Conservation (phyloP, 805 yeast genomes). For the Candida berthetii region DNA sequence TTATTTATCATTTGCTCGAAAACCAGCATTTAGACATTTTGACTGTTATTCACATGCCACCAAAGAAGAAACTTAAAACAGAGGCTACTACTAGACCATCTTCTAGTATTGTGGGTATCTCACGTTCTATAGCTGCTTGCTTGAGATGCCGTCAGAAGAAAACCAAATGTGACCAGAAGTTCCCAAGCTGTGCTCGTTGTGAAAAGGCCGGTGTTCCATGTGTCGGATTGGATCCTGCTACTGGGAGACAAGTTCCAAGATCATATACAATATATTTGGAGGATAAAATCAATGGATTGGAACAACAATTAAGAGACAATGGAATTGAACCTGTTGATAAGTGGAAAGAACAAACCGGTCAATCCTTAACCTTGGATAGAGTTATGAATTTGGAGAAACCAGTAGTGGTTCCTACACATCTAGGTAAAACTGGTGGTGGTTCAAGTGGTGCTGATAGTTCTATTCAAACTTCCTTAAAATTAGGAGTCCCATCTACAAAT, state of each 20-base stretch:
- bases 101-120: constrained; percentile 32
- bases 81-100: constrained; percentile 5
- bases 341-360: neutral
- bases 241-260: constrained; percentile 82
- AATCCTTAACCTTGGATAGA: neutral
- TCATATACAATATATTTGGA: constrained; percentile 73
- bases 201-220: constrained; percentile 62
- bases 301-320: constrained; percentile 36
- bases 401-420: neutral
- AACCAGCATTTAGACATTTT: too few relatives aligned
- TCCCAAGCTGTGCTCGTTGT: constrained; percentile 53
- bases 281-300: constrained; percentile 52
- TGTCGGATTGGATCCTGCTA: constrained; percentile 80
- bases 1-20: too few relatives aligned
- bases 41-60: too few relatives aligned
- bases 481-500: constrained; percentile 11
- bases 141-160: constrained; percentile 72
- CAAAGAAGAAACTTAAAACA: too few relatives aligned
- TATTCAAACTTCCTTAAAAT: constrained; percentile 15
- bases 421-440: neutral
- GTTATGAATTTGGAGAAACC: constrained; percentile 2
- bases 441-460: constrained; percentile 7
- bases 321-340: constrained; percentile 31
- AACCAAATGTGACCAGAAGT: constrained; percentile 54
- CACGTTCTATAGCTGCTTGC: constrained; percentile 77